Percentiles rank a stretch among this genome's conserved stretches.
phyloP scores from a whole-genome alignment of 495 filamentous ascomycete species.

The Astrothelium subdiscretum region DNA sequence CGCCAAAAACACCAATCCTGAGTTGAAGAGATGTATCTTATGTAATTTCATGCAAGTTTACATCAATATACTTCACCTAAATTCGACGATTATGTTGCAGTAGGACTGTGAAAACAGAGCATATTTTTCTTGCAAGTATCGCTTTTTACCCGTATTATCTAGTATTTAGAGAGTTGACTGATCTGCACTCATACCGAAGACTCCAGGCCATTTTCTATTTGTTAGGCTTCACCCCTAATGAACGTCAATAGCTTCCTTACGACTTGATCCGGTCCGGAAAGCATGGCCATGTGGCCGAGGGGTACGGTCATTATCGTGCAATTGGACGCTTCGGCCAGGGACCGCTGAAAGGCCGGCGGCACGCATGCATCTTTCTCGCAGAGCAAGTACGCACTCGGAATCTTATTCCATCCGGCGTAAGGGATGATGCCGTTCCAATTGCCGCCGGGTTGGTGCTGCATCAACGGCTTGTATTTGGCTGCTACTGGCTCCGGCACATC shows the following conservation, averaged over 20 bases:
- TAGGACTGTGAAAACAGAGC: too few species aligned
- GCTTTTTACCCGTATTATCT: too few species aligned
- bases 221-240: background rate
- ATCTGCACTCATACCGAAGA: too few species aligned
- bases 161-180: too few species aligned
- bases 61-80: too few species aligned
- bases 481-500: background rate
- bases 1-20: too few species aligned
- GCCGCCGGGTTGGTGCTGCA: background rate
- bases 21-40: too few species aligned
- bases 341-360: background rate
- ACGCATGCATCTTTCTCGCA: background rate
- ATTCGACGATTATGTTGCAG: too few species aligned
- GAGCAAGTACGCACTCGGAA: background rate
- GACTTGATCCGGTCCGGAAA: background rate
- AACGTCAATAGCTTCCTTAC: background rate
- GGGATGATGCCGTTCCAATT: background rate
- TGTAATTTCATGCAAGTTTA: too few species aligned
- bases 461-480: background rate
- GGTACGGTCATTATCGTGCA: background rate
- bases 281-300: background rate
- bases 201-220: too few species aligned
- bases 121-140: too few species aligned
- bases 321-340: background rate
- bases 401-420: background rate